These are phyloP conservation scores for Fusarium penzigii DNA, from an alignment of 2,329 filamentous ascomycete genomes.

Conservation along the genomic window DNA sequence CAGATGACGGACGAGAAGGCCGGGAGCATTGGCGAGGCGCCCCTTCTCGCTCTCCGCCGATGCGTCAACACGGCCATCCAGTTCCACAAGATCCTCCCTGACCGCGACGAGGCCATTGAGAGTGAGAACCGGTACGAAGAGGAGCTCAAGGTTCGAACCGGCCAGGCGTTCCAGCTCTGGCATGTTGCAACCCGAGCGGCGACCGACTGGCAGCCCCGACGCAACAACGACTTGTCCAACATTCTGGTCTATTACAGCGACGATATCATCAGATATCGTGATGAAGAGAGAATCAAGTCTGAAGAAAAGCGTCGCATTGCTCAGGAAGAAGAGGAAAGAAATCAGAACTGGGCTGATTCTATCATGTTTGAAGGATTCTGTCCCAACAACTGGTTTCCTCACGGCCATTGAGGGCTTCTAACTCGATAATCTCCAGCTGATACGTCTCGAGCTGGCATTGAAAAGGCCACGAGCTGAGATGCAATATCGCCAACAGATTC, in stretches of 20 bases:
- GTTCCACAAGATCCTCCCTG: conserved; percentile 7
- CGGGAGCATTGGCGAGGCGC: conserved; percentile 3
- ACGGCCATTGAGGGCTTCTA: too few relatives aligned
- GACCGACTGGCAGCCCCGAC: conserved; percentile 14
- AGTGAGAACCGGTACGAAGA: background rate
- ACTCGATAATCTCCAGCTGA: too few relatives aligned
- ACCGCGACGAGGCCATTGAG: conserved; percentile 5
- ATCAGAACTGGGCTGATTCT: too few relatives aligned
- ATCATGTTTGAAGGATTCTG: too few relatives aligned
- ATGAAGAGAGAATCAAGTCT: conserved; percentile 3
- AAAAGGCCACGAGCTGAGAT: too few relatives aligned
- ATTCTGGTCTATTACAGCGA: conserved; percentile 13
- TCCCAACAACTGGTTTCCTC: too few relatives aligned
- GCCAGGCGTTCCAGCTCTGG: conserved; percentile 18
- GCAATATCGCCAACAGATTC: too few relatives aligned
- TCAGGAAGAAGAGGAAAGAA: too few relatives aligned
- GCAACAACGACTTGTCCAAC: background rate
- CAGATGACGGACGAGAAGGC: conserved; percentile 7
- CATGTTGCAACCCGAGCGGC: conserved; percentile 18
- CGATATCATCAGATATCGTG: conserved; percentile 11
- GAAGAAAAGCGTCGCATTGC: conserved; percentile 4
- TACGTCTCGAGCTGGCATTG: too few relatives aligned
- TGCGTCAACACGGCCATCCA: conserved; percentile 14
- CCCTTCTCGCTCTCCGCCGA: conserved; percentile 6
- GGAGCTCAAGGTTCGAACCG: background rate